Evolutionary conservation across 2,329 filamentous ascomycete genomes (phyloP), one percentile per base, ranked within the genome.

Genomic region (Pseudogymnoascus sp.): DNA sequence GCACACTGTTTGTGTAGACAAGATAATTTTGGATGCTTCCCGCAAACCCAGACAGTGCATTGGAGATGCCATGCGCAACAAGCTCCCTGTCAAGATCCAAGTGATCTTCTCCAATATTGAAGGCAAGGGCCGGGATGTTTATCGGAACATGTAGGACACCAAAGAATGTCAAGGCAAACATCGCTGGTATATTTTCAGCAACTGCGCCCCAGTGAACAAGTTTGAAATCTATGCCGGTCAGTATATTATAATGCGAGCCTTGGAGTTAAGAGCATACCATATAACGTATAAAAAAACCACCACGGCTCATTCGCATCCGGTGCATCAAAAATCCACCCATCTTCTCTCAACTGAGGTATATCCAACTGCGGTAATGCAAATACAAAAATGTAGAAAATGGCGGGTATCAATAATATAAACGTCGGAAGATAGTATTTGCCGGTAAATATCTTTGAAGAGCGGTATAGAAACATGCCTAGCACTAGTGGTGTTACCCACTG

Each of bases 201-300:
- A 99, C 82, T 2, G 93, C 94, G 47, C 82, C 81, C 89, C 90
- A 96, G 67, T 92, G 84, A 2, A 97, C 88, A 22, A 87, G 79
- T 57, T 86, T 79, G 69, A 96, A 90, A 70, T 94, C 90, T 94
- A 64, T 0, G 37, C 4, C 58, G 5, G 18, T 18, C 18, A 30
- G 43, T 41, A 36, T 66, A 16, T 67, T 60, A 54, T 38, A 14
- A 33, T 41, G 64, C 37, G 28, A 7, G 18, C 5, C 60, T 70
- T 61, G 30, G 14, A 50, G 72, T 43, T 43, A 36, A 60, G 14
- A 14, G 77, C 86, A 81, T 79, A 93, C 90, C 87, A 75, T 96
- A 99, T 57, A 97, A 82, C 0, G 91, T 95, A 76, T 96, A 99
- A 70, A 99, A 99, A 72, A 94, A 92, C 84, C 94, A 99, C 85